Evolutionary conservation across 1,139 yeast genomes (phyloP).

Genomic region (Diutina catenulata): DNA sequence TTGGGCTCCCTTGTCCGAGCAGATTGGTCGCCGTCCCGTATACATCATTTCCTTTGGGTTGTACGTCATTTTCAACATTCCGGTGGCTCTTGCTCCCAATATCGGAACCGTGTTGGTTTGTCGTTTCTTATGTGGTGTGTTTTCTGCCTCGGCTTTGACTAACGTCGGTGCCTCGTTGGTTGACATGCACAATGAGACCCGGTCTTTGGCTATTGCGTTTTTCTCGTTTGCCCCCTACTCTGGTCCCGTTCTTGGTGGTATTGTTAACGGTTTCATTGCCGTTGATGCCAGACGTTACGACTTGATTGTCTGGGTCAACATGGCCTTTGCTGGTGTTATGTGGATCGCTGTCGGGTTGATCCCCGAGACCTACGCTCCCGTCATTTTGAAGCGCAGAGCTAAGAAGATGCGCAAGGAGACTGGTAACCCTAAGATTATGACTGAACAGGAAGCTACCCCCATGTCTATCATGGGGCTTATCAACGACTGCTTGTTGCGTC

Average conservation of each 20-base stretch:
- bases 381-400: conserved; percentile 67
- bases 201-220: conserved; percentile 85
- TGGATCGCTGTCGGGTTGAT: conserved; percentile 51
- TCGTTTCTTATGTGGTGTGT: conserved; percentile 80
- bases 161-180: conserved; percentile 87
- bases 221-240: conserved; percentile 90
- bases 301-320: conserved; percentile 75
- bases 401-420: conserved; percentile 60
- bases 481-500: conserved; percentile 59
- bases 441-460: conserved; percentile 82
- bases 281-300: conserved; percentile 58
- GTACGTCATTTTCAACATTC: conserved; percentile 72
- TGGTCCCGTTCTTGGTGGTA: conserved; percentile 88
- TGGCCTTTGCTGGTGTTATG: conserved; percentile 83
- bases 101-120: conserved; percentile 72
- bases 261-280: conserved; percentile 77
- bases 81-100: conserved; percentile 79
- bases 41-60: conserved; percentile 65
- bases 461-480: conserved; percentile 52
- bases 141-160: conserved; percentile 72
- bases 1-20: conserved; percentile 87
- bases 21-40: conserved; percentile 77
- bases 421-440: conserved; percentile 73
- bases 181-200: conserved; percentile 66
- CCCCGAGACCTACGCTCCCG: conserved; percentile 91